Base-by-base conservation (phyloP, 1,139 yeast genomes). In the Suhomyces coccinellae region DNA sequence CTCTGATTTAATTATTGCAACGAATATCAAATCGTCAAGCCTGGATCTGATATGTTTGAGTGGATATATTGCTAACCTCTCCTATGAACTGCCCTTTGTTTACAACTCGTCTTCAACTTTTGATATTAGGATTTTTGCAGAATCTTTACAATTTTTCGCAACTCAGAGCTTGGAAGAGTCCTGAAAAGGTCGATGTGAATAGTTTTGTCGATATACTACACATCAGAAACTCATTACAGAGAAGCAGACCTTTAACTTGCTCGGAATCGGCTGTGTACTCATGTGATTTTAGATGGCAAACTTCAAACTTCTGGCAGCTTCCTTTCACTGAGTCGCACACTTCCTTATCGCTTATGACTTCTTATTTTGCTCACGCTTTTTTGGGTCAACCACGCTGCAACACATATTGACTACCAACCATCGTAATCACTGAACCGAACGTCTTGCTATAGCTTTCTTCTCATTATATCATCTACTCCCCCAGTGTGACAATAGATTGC, bases 81-180 rank as follows among this genome's bases (percentile, higher is more conserved):
- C n/a, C 29, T 26, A 26, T 11, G 29, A 26, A 12, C 29, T 26
- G 29, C 29, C 29, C 6, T 14, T 29, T 2, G 15, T 37, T 5
- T 38, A 37, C n/a, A 34, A 29, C 17, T 34, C 33, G 10, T 14
- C 32, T 2, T 28, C 20, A 13, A 11, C 11, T 7, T 44, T 44
- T 6, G 30, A 27, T 10, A 16, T 41, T 15, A 16, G 20, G 10
- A 28, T 29, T 14, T 49, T 47, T 44, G 22, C 42, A 17, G 31
- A 35, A 26, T 38, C 49, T 20, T 29, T 49, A 16, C 41, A 43
- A 13, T 38, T 32, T 35, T 49, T 43, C 44, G 52, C 51, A 40
- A 36, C 38, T n/a, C 34, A 28, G 14, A 20, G 8, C 8, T 9
- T 20, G 2, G 24, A 20, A 6, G 24, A 20, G 7, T 6, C 24